phyloP scores from a whole-genome alignment of 306 rosid genomes.

The Lotus japonicus region DNA sequence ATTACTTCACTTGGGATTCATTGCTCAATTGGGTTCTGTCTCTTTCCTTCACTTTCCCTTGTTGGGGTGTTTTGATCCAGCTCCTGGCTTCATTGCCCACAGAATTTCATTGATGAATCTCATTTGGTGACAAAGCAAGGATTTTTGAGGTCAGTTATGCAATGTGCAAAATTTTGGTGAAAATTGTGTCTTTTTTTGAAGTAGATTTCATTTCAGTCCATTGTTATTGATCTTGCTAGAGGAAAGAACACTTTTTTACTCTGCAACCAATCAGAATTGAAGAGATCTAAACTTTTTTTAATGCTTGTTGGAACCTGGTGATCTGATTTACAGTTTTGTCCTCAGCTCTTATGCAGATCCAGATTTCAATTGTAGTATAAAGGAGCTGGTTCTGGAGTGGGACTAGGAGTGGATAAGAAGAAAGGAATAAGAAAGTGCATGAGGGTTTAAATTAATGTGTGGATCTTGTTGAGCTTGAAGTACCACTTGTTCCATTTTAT shows the following conservation, averaged over 20 bases:
- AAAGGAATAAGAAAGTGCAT: not conserved
- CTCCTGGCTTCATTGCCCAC: conserved; percentile 20
- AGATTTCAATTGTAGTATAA: conserved; percentile 3
- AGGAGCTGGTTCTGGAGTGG: not conserved
- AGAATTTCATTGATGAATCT: not conserved
- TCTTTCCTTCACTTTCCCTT: too few relatives aligned
- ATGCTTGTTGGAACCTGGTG: conserved; percentile 1
- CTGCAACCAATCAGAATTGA: too few relatives aligned
- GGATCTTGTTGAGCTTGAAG: conserved; percentile 12
- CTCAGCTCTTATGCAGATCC: not conserved
- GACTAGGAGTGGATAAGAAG: not conserved
- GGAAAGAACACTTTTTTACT: not conserved
- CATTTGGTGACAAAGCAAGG: conserved; percentile 17
- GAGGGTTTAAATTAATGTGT: conserved; percentile 21
- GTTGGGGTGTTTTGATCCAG: not conserved
- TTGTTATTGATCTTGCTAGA: not conserved
- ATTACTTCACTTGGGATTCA: not conserved
- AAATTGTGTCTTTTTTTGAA: not conserved
- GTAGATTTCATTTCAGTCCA: not conserved
- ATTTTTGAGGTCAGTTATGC: conserved; percentile 27
- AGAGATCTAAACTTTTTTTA: not conserved
- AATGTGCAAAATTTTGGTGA: not conserved
- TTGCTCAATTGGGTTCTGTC: not conserved
- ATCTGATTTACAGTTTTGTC: not conserved
- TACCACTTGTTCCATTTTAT: conserved; percentile 23